phyloP scores from a whole-genome alignment of 2,329 filamentous ascomycete genomes.

The Cephalotrichum gorgonifer region DNA sequence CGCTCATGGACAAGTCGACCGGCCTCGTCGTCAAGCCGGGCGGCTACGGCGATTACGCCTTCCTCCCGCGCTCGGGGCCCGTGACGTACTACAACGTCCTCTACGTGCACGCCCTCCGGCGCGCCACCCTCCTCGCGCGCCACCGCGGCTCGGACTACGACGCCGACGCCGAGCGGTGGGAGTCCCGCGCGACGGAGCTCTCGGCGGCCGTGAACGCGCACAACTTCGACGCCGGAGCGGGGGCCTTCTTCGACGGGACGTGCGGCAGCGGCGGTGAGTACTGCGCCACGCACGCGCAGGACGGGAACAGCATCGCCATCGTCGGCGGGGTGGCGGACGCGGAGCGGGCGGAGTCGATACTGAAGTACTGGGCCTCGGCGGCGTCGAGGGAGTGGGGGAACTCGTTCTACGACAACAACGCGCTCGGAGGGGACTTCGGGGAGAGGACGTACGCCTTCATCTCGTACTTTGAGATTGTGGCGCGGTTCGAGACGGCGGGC shows the following conservation, averaged over 20 bases:
- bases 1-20: constrained; percentile 26
- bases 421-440: constrained; percentile 24
- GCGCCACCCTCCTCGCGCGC: constrained; percentile 31
- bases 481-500: constrained; percentile 28
- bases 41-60: constrained; percentile 41
- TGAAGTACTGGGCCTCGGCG: constrained; percentile 26
- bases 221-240: constrained; percentile 29
- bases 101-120: constrained; percentile 32
- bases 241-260: constrained; percentile 34
- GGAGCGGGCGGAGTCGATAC: constrained; percentile 16
- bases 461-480: constrained; percentile 42
- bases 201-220: constrained; percentile 22
- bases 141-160: constrained; percentile 9
- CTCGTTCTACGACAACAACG: constrained; percentile 38
- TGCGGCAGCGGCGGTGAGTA: constrained; percentile 10
- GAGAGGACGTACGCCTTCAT: constrained; percentile 40
- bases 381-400: constrained; percentile 33
- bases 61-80: constrained; percentile 32
- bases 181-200: constrained; percentile 21
- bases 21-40: constrained; percentile 28
- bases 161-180: constrained; percentile 28
- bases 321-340: constrained; percentile 18
- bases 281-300: constrained; percentile 33
- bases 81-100: constrained; percentile 43
- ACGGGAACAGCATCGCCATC: constrained; percentile 38